These are phyloP conservation scores for Colletotrichum scovillei DNA, from an alignment of 2,329 filamentous ascomycete species.

Conservation along the genomic window DNA sequence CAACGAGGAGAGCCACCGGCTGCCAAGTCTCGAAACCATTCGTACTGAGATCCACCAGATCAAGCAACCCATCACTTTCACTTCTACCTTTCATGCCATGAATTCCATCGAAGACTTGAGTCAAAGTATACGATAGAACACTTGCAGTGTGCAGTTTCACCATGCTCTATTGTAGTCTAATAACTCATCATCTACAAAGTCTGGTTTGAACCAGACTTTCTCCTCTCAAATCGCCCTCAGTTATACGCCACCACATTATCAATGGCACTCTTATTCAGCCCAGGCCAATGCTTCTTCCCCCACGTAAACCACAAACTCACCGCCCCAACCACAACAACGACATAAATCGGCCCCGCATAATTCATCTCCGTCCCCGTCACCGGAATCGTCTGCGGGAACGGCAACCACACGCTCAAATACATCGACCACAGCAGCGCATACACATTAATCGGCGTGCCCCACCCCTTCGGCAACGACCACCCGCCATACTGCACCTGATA, in stretches of 20 bases:
- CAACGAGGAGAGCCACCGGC: not conserved
- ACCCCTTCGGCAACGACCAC: constrained; percentile 25
- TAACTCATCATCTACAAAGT: not conserved
- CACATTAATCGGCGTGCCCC: constrained; percentile 24
- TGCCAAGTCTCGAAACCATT: not conserved
- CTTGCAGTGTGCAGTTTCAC: no score
- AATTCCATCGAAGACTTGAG: not conserved
- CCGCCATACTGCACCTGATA: constrained; percentile 25
- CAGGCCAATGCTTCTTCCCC: constrained; percentile 31
- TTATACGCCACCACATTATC: constrained; percentile 22
- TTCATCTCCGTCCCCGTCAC: constrained; percentile 33
- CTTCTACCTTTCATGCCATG: not conserved
- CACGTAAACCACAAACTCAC: constrained; percentile 28
- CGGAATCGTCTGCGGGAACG: constrained; percentile 30
- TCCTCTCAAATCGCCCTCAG: not conserved
- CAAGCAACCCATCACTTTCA: not conserved
- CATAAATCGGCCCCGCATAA: constrained; percentile 27
- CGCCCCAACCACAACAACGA: constrained; percentile 19
- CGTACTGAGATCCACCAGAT: not conserved
- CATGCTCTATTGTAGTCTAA: not conserved
- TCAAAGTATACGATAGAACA: no score
- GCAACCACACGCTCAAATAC: constrained; percentile 26
- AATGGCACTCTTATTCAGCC: constrained; percentile 28
- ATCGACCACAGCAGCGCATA: constrained; percentile 31
- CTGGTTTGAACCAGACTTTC: not conserved